These are phyloP conservation scores for Magnusiomyces ingens DNA, from an alignment of 1,139 yeast genomes.

Conservation along the genomic window DNA sequence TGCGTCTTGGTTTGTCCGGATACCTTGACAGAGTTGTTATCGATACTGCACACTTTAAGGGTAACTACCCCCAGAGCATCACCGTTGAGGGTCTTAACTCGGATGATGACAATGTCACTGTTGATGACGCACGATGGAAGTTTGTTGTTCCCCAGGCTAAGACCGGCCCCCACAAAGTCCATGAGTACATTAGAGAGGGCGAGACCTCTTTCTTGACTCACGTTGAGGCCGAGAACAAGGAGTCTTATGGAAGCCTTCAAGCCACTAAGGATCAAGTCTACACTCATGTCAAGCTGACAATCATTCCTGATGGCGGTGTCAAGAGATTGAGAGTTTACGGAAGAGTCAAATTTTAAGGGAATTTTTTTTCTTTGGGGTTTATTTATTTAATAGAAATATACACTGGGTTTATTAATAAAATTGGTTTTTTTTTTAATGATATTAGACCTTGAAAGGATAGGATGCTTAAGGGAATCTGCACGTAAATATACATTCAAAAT, in stretches of 20 bases:
- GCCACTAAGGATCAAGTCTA: constrained; percentile 22
- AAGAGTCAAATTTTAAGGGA: constrained; percentile 25
- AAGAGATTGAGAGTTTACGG: constrained; percentile 85
- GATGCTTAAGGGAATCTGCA: too few relatives aligned
- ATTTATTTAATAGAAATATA: too few relatives aligned
- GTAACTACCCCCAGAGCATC: constrained; percentile 82
- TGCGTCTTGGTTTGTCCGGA: constrained; percentile 62
- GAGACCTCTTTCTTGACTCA: constrained; percentile 12
- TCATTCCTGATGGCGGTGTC: constrained; percentile 95
- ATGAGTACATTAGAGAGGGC: constrained; percentile 40
- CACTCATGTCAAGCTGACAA: constrained; percentile 69
- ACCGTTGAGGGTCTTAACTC: constrained; percentile 41
- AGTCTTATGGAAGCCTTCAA: constrained; percentile 8
- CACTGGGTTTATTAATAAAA: too few relatives aligned
- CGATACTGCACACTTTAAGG: constrained; percentile 91
- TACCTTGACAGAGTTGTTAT: constrained; percentile 52
- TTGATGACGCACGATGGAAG: constrained; percentile 50
- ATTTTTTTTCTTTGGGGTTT: constrained; percentile 11
- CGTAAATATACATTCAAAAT: too few relatives aligned
- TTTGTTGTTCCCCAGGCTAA: constrained; percentile 59
- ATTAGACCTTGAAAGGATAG: too few relatives aligned
- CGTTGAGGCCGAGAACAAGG: constrained; percentile 11
- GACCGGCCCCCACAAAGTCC: constrained; percentile 78
- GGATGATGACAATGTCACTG: constrained; percentile 31
- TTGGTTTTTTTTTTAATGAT: too few relatives aligned